These are phyloP conservation scores for Eutrema heterophyllum DNA, from an alignment of 345 rosid species.

Conservation along the genomic window DNA sequence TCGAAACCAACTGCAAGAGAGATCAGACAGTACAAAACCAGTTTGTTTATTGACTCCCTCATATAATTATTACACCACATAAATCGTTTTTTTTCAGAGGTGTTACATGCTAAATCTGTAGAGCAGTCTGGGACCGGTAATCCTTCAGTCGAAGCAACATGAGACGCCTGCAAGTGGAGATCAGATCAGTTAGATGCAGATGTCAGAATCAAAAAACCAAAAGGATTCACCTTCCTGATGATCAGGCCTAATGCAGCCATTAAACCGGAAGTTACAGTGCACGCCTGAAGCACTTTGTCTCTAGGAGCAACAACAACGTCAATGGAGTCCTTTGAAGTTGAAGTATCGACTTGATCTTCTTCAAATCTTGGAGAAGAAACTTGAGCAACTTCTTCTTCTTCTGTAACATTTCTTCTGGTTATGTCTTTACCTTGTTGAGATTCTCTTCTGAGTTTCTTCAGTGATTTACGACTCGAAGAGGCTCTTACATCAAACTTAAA, in stretches of 20 bases:
- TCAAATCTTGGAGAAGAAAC: conserved; percentile 26
- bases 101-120: conserved; percentile 48
- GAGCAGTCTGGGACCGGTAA: conserved; percentile 68
- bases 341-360: conserved; percentile 18
- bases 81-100: background rate
- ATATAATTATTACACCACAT: background rate
- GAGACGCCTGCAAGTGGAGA: conserved; percentile 60
- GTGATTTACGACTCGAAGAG: conserved; percentile 46
- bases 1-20: conserved; percentile 67
- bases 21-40: background rate
- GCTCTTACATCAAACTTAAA: conserved; percentile 23
- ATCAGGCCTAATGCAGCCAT: conserved; percentile 61
- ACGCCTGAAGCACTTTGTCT: conserved; percentile 72
- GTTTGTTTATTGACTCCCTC: background rate
- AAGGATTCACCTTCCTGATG: conserved; percentile 55
- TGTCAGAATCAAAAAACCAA: background rate
- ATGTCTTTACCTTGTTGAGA: conserved; percentile 22
- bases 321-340: conserved; percentile 13
- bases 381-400: conserved; percentile 24
- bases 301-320: conserved; percentile 42
- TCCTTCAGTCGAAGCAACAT: conserved; percentile 64
- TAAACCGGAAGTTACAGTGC: conserved; percentile 63
- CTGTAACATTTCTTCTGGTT: conserved; percentile 14
- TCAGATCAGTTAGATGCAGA: background rate
- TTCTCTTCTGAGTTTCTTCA: conserved; percentile 39